These are phyloP conservation scores for Falciphora oryzae DNA, from an alignment of 2,329 filamentous ascomycete genomes.

Conservation along the genomic window DNA sequence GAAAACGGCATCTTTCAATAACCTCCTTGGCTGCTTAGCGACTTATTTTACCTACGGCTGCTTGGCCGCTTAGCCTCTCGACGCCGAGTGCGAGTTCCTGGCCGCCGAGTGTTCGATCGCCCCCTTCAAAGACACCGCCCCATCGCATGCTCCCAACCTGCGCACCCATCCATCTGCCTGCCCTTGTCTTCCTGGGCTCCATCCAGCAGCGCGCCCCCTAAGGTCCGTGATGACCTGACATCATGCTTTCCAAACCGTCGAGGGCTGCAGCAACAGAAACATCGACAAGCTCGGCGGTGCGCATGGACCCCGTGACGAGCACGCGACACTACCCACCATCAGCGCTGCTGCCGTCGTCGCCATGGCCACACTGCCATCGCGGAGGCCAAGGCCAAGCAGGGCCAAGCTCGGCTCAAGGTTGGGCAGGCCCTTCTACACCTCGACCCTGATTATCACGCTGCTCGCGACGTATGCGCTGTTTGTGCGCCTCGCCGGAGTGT, in stretches of 20 bases:
- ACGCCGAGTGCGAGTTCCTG: neutral
- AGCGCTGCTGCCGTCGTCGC: neutral
- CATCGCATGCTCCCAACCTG: neutral
- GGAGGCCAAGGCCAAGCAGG: slow-evolving; percentile 22
- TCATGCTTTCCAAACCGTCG: neutral
- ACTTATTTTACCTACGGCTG: neutral
- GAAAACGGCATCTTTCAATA: neutral
- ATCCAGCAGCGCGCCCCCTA: neutral
- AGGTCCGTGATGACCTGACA: slow-evolving; percentile 2
- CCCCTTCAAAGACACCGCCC: neutral
- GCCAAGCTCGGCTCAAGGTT: slow-evolving; percentile 16
- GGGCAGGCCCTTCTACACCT: slow-evolving; percentile 43
- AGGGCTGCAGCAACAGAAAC: neutral
- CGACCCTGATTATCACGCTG: slow-evolving; percentile 39
- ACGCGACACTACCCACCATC: neutral
- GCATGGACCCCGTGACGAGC: neutral
- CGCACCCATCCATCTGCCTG: neutral
- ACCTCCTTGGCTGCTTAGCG: neutral
- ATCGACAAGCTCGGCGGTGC: neutral
- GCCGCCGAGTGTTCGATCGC: neutral
- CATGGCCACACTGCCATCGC: neutral
- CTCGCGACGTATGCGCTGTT: slow-evolving; percentile 41
- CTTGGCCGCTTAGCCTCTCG: neutral
- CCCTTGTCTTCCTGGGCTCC: neutral
- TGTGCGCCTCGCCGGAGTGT: slow-evolving; percentile 4